Evolutionary conservation across 352 stramenopile genomes (phyloP), one percentile per base, ranked within the genome.

Genomic region (Elongisporangium prolatum): DNA sequence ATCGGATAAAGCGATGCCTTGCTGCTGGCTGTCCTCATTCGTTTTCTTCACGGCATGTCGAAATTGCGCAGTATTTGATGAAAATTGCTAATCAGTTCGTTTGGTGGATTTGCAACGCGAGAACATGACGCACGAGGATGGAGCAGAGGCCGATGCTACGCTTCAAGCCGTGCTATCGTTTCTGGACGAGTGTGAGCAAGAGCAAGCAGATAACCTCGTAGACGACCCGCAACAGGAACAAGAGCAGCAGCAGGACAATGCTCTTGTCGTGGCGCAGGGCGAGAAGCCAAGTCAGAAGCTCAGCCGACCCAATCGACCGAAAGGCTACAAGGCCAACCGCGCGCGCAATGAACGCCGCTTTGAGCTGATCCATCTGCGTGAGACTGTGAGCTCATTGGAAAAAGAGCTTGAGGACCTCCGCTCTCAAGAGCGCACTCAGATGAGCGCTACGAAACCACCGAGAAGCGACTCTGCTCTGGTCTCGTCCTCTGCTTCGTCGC

Each of bases 101-200:
- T 4, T 34, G 25, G 4, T 34, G 25, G 25, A 34, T 34, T 34
- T 34, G 25, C 25, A 34, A 34, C 25, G 8, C 4, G 25, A 34
- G 25, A 34, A 14, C 7, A 38, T 11, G 34, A 34, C 7, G 24
- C 24, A 34, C 4, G 10, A 44, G 34, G 10, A 44, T 17, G 34
- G 1, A 17, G 34, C 1, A 13, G 7, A 44, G 11, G 34, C 34
- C 34, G 34, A 44, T 1, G 10, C 34, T 13, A 44, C 60, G 58
- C 63, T 84, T 48, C 54, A 77, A 59, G 71, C 71, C 48, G 72
- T 71, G 52, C 52, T 72, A 10, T 71, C 71, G 20, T 80, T 77
- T 52, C 64, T 79, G 22, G 61, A 53, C 18, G 59, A 80, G 37
- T 80, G 63, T 52, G 71, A 84, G 56, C 21, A 52, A 13, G 34